phyloP scores from a whole-genome alignment of 345 rosid species.

The Rhizophora apiculata region DNA sequence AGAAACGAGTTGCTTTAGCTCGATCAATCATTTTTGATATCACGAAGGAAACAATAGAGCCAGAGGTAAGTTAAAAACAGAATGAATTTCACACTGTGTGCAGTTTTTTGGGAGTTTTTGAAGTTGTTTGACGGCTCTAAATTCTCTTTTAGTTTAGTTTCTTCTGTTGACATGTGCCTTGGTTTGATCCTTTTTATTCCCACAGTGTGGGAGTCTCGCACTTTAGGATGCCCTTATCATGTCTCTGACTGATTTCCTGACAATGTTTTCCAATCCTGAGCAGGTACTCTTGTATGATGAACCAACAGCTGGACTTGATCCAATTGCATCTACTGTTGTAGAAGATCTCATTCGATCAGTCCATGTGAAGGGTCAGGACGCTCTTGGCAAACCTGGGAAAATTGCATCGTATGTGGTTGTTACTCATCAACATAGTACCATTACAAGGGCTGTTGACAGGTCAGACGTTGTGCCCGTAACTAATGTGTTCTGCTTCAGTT shows the following conservation, averaged over 20 bases:
- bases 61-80: conserved; percentile 58
- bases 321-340: conserved; percentile 97
- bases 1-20: conserved; percentile 98
- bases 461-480: conserved; percentile 22
- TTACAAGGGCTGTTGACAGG: conserved; percentile 96
- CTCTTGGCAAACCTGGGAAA: conserved; percentile 64
- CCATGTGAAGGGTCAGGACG: conserved; percentile 58
- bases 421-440: conserved; percentile 97
- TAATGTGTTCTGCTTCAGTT: background rate
- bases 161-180: too few relatives aligned
- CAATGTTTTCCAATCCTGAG: background rate
- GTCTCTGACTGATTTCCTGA: background rate
- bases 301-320: conserved; percentile 98
- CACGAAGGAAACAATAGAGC: conserved; percentile 75
- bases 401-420: conserved; percentile 86
- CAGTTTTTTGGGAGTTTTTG: background rate
- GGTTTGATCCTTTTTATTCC: too few relatives aligned
- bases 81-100: background rate
- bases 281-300: conserved; percentile 91
- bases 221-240: too few relatives aligned
- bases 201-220: too few relatives aligned
- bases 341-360: conserved; percentile 97
- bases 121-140: too few relatives aligned
- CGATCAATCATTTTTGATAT: conserved; percentile 80
- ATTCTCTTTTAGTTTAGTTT: too few relatives aligned